phyloP scores from a whole-genome alignment of 306 rosid genomes.

The Spatholobus suberectus region DNA sequence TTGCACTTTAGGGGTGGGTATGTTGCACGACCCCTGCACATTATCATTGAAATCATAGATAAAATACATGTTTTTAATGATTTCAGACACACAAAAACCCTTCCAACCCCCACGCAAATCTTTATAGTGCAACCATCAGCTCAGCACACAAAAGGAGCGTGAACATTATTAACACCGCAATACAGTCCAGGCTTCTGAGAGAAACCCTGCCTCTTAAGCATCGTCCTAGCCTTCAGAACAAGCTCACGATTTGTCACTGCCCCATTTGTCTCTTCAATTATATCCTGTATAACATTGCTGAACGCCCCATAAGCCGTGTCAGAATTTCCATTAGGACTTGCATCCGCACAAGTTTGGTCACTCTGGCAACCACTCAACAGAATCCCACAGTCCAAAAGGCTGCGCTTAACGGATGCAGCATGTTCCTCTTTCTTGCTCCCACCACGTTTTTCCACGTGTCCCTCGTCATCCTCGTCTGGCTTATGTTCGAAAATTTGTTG shows the following conservation, averaged over 20 bases:
- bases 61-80: too few relatives aligned
- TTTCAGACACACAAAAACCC: background rate
- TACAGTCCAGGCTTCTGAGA: conserved; percentile 82
- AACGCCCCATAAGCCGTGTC: conserved; percentile 73
- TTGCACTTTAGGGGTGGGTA: too few relatives aligned
- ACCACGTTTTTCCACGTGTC: conserved; percentile 42
- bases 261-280: conserved; percentile 57
- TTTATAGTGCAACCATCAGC: background rate
- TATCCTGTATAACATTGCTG: conserved; percentile 71
- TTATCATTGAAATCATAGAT: too few relatives aligned
- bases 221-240: conserved; percentile 59
- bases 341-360: conserved; percentile 81
- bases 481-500: conserved; percentile 62
- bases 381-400: conserved; percentile 57
- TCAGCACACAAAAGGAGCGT: conserved; percentile 54
- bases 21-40: too few relatives aligned
- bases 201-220: conserved; percentile 70
- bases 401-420: conserved; percentile 57
- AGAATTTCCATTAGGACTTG: conserved; percentile 62
- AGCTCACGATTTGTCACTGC: conserved; percentile 60
- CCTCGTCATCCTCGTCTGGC: conserved; percentile 56
- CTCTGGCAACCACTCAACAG: conserved; percentile 86
- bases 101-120: background rate
- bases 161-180: conserved; percentile 59
- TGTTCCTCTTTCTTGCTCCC: conserved; percentile 59